A percentile compares a stretch with the other conserved stretches of the same genome.
phyloP scores from a whole-genome alignment of 805 yeast genomes.

The Nadsonia fulvescens region DNA sequence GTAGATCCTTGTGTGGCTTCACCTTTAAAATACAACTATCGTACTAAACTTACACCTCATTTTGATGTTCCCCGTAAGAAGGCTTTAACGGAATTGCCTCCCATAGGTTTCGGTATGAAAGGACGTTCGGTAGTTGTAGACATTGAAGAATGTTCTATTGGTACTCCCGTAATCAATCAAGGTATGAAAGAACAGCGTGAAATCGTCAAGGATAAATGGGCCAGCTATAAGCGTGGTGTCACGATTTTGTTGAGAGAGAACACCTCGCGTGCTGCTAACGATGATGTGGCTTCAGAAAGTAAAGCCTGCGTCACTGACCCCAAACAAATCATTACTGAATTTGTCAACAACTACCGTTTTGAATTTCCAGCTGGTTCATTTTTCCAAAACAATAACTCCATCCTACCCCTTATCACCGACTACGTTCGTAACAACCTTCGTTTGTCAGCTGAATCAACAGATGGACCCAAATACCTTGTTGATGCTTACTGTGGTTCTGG shows the following conservation, averaged over 20 bases:
- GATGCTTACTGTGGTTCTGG: constrained; percentile 98
- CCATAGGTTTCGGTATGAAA: constrained; percentile 77
- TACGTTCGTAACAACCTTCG: constrained; percentile 62
- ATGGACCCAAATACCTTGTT: constrained; percentile 46
- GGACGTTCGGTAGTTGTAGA: constrained; percentile 58
- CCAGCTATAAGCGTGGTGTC: constrained; percentile 55
- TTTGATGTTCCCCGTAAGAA: constrained; percentile 54
- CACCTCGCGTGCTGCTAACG: constrained; percentile 25
- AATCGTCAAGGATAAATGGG: constrained; percentile 30
- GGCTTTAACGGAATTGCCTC: constrained; percentile 31
- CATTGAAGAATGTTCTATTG: constrained; percentile 86
- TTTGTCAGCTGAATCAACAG: constrained; percentile 20
- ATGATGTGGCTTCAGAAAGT: constrained; percentile 15
- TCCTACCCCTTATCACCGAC: constrained; percentile 62
- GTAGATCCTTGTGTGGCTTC: constrained; percentile 52
- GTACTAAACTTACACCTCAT: constrained; percentile 94
- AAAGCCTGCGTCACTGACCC: constrained; percentile 62
- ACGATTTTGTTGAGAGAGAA: constrained; percentile 74
- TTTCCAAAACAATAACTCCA: constrained; percentile 89
- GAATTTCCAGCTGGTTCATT: constrained; percentile 90
- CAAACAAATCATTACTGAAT: constrained; percentile 65
- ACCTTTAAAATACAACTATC: constrained; percentile 57
- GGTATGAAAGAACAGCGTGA: constrained; percentile 58
- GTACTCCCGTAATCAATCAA: constrained; percentile 57
- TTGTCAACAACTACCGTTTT: constrained; percentile 46